phyloP scores from a whole-genome alignment of 2,329 filamentous ascomycete species.

The Ambrosiella beaveri region DNA sequence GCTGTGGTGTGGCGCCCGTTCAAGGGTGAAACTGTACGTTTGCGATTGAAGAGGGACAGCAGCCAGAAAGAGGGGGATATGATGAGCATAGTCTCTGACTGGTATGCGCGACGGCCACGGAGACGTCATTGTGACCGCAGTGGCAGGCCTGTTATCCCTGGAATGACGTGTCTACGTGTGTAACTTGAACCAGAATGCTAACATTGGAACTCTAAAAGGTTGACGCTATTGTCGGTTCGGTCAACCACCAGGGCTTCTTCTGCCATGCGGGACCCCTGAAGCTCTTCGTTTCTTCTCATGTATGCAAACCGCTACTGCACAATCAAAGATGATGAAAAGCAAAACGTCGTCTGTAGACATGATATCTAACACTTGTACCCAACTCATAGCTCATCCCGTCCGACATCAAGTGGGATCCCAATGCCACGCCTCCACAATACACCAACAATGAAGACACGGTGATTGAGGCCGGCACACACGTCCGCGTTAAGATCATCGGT shows the following conservation, averaged over 20 bases:
- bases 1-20: constrained; percentile 97
- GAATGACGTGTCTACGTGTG: neutral
- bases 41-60: neutral
- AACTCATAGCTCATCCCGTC: constrained; percentile 60
- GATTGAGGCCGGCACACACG: constrained; percentile 83
- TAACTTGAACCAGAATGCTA: neutral
- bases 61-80: neutral
- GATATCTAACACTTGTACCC: neutral
- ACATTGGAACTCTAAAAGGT: constrained; percentile 35
- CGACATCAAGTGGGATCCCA: constrained; percentile 86
- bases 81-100: too few relatives aligned
- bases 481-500: constrained; percentile 88
- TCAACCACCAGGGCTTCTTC: constrained; percentile 86
- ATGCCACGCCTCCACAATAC: constrained; percentile 90
- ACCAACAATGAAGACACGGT: constrained; percentile 88
- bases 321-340: too few relatives aligned
- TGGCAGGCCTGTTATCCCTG: too few relatives aligned
- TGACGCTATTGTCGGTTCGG: constrained; percentile 80
- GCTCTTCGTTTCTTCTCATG: constrained; percentile 67
- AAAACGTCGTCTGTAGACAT: neutral
- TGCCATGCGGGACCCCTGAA: constrained; percentile 62
- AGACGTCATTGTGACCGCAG: too few relatives aligned
- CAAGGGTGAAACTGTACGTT: constrained; percentile 83
- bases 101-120: too few relatives aligned
- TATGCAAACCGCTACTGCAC: constrained; percentile 28